These are phyloP conservation scores for Russula abietina DNA, from an alignment of 768 basidiomycete genomes.

Conservation along the genomic window DNA sequence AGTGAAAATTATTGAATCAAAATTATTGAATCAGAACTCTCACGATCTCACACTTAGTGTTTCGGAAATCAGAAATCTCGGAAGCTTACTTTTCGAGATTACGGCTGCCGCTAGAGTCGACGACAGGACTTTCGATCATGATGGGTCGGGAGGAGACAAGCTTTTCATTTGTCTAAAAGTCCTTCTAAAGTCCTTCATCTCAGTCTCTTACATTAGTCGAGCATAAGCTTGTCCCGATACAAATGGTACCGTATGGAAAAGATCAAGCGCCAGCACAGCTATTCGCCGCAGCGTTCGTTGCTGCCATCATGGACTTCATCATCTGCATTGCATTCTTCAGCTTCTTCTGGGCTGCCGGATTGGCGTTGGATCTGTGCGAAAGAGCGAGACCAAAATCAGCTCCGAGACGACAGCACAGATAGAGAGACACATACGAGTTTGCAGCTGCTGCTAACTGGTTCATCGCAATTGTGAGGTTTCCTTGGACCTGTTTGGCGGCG, in stretches of 20 bases:
- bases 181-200: background rate
- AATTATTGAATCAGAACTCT: no score
- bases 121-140: background rate
- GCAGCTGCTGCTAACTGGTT: background rate
- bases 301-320: background rate
- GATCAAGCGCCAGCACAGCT: slow-evolving; percentile 10
- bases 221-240: background rate
- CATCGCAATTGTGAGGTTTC: slow-evolving; percentile 6
- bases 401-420: no score
- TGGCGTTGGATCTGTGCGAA: background rate
- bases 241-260: background rate
- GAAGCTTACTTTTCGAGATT: background rate
- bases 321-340: background rate
- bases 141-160: background rate
- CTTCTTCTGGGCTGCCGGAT: background rate
- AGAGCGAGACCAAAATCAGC: background rate
- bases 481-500: background rate
- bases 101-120: background rate
- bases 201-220: slow-evolving; percentile 7
- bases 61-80: no score
- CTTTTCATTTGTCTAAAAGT: background rate
- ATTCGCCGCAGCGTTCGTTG: background rate
- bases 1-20: no score
- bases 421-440: background rate
- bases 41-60: no score